Conservation (phyloP, 768 basidiomycete species). For the Pisolithus orientalis region DNA sequence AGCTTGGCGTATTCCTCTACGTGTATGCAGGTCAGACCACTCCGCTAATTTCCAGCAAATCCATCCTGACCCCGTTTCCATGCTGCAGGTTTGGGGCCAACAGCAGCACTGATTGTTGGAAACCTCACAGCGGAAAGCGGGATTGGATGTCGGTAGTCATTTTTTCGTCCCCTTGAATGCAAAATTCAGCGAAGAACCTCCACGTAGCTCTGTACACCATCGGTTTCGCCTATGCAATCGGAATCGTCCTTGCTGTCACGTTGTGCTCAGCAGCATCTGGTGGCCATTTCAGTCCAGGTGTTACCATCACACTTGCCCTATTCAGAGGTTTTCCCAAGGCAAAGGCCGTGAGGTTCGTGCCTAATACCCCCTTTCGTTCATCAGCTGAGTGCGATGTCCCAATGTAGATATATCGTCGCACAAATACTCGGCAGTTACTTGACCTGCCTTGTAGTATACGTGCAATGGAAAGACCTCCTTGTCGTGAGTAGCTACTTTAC, state of each 20-base stretch:
- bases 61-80: not conserved
- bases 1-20: constrained; percentile 62
- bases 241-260: constrained; percentile 52
- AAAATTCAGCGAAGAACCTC: not conserved
- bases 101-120: constrained; percentile 44
- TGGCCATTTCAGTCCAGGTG: constrained; percentile 61
- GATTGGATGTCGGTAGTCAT: constrained; percentile 42
- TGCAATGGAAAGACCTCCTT: constrained; percentile 53
- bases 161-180: not conserved
- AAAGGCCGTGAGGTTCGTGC: constrained; percentile 46
- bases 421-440: constrained; percentile 64
- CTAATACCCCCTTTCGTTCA: constrained; percentile 3
- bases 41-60: not conserved
- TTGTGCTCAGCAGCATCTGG: constrained; percentile 50
- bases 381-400: not conserved
- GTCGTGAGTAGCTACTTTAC: constrained; percentile 26
- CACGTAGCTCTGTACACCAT: constrained; percentile 47
- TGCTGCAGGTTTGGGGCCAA: constrained; percentile 46
- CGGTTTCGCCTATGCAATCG: constrained; percentile 52
- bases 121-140: constrained; percentile 34
- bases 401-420: constrained; percentile 53
- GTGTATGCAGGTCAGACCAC: constrained; percentile 40
- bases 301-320: constrained; percentile 46
- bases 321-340: constrained; percentile 48
- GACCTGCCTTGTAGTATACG: constrained; percentile 54